Evolutionary conservation across 805 yeast species (phyloP), one percentile per base, ranked within the genome.

Genomic region (Saturnispora halmiae): DNA sequence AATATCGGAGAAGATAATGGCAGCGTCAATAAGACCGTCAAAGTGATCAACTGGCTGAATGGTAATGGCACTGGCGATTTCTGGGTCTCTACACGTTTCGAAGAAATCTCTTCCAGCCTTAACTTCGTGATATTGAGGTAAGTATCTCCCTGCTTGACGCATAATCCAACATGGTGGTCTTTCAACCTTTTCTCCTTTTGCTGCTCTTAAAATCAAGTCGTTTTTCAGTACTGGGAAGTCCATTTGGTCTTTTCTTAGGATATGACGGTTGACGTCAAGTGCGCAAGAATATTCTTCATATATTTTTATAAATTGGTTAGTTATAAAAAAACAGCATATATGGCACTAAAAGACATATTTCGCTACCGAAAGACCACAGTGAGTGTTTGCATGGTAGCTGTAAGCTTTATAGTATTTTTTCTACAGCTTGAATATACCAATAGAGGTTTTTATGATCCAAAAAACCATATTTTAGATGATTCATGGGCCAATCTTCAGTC

Each of bases 151-250:
- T n/a, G 96, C 96, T 67, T 87, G 96, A 63, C 96, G 77, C 96
- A 87, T 87, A 51, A 88, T 82, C 96, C 96, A 92, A 46, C 92
- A 77, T 15, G 98, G 98, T 2, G 98, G 96, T 58, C 98, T 77
- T 63, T 92, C 97, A 31, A 90, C 96, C 45, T 65, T 66, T 58
- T 90, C 95, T 38, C 83, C 96, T 49, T 71, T 70, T 9, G 97
- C 96, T 3, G 97, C 96, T 52, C 98, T 71, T 48, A 92, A 67
- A 28, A 92, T 82, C 54, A 90, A 70, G 57, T 92, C 98, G 64
- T 92, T 92, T 63, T 88, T 75, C 59, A 88, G 67, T 13, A 79
- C 75, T 14, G 96, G 79, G 59, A 87, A 88, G n/a, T 40, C 15
- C 47, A 44, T 51, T 14, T 22, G 35, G 15, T 13, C 28, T n/a